A percentile compares a stretch with the other conserved stretches of the same genome.
Conservation (phyloP, 495 filamentous ascomycete species). For the Tetracladium marchalianum region DNA sequence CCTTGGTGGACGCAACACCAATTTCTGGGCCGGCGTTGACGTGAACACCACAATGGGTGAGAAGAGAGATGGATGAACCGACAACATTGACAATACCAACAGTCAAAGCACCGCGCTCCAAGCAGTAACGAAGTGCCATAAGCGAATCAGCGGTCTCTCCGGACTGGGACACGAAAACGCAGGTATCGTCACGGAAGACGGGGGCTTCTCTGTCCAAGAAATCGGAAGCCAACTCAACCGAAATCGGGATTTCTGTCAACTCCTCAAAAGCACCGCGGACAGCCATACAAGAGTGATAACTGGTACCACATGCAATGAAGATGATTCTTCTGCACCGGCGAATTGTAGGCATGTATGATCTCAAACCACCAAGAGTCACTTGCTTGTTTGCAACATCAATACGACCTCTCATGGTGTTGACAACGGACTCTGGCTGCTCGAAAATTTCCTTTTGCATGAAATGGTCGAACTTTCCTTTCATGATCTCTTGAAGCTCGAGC, state of each 20-base stretch:
- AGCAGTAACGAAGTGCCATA: conserved; percentile 92
- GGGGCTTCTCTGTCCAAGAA: conserved; percentile 95
- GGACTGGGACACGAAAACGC: conserved; percentile 97
- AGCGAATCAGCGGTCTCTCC: conserved; percentile 98
- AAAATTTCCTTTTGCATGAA: conserved; percentile 99
- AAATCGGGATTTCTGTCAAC: conserved; percentile 93
- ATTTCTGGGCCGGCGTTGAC: conserved; percentile 99
- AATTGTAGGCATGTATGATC: conserved; percentile 94
- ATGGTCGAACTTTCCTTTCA: conserved; percentile 99
- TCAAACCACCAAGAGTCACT: conserved; percentile 88
- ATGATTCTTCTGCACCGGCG: conserved; percentile 92
- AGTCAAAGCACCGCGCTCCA: conserved; percentile 92
- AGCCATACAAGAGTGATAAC: conserved; percentile 98
- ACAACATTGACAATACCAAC: conserved; percentile 98
- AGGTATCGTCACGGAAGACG: conserved; percentile 99
- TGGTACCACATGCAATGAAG: conserved; percentile 97
- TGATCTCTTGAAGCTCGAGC: conserved; percentile 98
- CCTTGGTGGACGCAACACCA: conserved; percentile 97
- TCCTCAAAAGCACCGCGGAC: conserved; percentile 97
- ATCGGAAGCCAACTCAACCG: conserved; percentile 94
- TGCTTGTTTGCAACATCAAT: conserved; percentile 85
- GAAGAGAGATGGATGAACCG: conserved; percentile 92
- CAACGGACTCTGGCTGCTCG: conserved; percentile 96
- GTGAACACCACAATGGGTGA: conserved; percentile 99
- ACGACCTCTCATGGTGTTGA: conserved; percentile 99